Evolutionary conservation across 306 rosid genomes (phyloP), one percentile per base, ranked within the genome.

Genomic region (Myrica gale): DNA sequence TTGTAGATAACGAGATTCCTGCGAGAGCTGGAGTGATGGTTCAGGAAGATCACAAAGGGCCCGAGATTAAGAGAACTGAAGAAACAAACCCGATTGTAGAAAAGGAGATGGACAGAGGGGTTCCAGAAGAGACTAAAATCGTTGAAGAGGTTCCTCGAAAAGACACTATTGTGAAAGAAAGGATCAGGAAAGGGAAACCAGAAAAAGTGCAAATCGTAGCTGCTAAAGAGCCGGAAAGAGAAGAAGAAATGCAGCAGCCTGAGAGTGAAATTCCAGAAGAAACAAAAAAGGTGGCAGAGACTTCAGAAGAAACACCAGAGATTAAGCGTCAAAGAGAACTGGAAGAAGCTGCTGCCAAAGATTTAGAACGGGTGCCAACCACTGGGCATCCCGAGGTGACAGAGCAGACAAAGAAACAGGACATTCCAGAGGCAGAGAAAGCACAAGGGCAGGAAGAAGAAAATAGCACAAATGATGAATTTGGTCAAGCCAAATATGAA

Each of bases 371-470:
- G 65, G 78, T 10, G 53, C 53, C 13, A 48, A 48, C 26, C 11
- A 32, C 15, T 16, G 46, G 48, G 67, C 52, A 1, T 23, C 9
- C 47, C 51, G 52, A 79, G 74, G 74, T 68, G 41, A 23, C 81
- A 72, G 68, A 71, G 41, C 71, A 79, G 69, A 77, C 16, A 39
- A 73, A 74, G 76, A 62, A 74, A 37, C 53, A 74, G 42, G 45
- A 58, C 52, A 79, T 51, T 63, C 62, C 69, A 26, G 67, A 51
- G 55, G 53, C 9, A 39, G 75, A 46, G 53, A 48, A 46, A 56
- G 61, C 41, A 23, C 50, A 54, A 9, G 62, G 58, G 2, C 55
- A 67, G 71, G 46, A 52, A 1, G 4, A 48, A 77, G 75, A 50
- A 21, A 50, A 41, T 37, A 63, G 68, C 32, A 50, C 67, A 12